phyloP scores from a whole-genome alignment of 1,139 yeast genomes.

The Hemisphaericaspora lyxosophila region DNA sequence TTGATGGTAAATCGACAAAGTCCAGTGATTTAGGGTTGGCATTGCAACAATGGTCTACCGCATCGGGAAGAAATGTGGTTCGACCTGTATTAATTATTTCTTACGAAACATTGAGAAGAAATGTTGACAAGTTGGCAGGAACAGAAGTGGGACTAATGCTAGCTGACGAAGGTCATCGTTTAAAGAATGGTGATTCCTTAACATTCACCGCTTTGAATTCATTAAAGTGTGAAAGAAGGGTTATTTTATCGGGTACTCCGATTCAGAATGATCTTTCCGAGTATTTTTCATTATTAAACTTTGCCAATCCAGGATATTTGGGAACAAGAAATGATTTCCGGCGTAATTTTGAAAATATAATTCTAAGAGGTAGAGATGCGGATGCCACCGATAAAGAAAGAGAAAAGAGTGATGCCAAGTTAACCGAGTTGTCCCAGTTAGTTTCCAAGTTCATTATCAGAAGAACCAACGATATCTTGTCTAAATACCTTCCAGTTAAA shows the following conservation, averaged over 20 bases:
- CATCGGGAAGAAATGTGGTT: slow-evolving; percentile 84
- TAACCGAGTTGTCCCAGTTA: slow-evolving; percentile 66
- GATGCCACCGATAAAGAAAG: slow-evolving; percentile 83
- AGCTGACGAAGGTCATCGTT: slow-evolving; percentile 96
- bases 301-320: slow-evolving; percentile 91
- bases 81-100: slow-evolving; percentile 95
- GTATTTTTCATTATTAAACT: slow-evolving; percentile 84
- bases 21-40: slow-evolving; percentile 66
- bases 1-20: slow-evolving; percentile 83
- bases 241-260: slow-evolving; percentile 94
- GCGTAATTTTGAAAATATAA: slow-evolving; percentile 78
- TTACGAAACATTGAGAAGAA: slow-evolving; percentile 88
- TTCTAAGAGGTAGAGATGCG: slow-evolving; percentile 86
- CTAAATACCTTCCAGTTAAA: slow-evolving; percentile 91
- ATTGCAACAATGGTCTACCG: slow-evolving; percentile 82
- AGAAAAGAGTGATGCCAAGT: slow-evolving; percentile 66
- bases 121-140: slow-evolving; percentile 72
- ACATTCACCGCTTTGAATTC: slow-evolving; percentile 88
- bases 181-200: slow-evolving; percentile 91
- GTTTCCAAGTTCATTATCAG: slow-evolving; percentile 92
- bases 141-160: slow-evolving; percentile 85
- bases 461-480: slow-evolving; percentile 90
- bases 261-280: slow-evolving; percentile 95
- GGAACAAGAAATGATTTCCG: slow-evolving; percentile 85
- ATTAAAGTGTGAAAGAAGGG: slow-evolving; percentile 81